Conservation (phyloP, 148 eudicot genomes). For the Nepenthes gracilis region DNA sequence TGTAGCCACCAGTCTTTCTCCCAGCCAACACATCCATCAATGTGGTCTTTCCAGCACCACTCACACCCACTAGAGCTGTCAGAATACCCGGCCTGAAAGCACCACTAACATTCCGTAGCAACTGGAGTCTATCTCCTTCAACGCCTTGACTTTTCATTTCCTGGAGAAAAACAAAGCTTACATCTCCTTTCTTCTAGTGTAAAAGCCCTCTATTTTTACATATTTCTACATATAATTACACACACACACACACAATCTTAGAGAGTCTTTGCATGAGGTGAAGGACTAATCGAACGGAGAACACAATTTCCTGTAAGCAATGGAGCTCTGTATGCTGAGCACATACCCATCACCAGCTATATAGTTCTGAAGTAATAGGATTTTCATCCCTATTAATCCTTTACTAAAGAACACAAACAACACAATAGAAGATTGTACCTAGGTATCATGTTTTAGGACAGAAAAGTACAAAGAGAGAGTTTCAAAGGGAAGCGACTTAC, state of each 20-base stretch:
- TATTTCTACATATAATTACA: too few species aligned
- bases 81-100: constrained; percentile 63
- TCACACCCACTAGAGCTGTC: constrained; percentile 75
- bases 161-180: constrained; percentile 17
- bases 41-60: constrained; percentile 76
- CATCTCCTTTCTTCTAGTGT: not conserved
- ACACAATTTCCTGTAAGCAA: too few species aligned
- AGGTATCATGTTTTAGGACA: too few species aligned
- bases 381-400: too few species aligned
- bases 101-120: constrained; percentile 64
- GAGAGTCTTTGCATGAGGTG: too few species aligned
- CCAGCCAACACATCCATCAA: constrained; percentile 71
- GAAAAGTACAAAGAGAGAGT: not conserved
- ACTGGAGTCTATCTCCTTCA: constrained; percentile 44
- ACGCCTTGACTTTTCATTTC: constrained; percentile 52
- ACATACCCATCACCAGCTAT: too few species aligned
- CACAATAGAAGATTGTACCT: too few species aligned
- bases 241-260: too few species aligned
- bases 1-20: constrained; percentile 60
- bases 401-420: too few species aligned
- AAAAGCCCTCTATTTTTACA: not conserved
- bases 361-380: too few species aligned
- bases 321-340: too few species aligned
- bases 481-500: constrained; percentile 24
- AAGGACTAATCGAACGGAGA: not conserved